These are phyloP conservation scores for Colletotrichum abscissum DNA, from an alignment of 2,329 filamentous ascomycete genomes.

Conservation along the genomic window DNA sequence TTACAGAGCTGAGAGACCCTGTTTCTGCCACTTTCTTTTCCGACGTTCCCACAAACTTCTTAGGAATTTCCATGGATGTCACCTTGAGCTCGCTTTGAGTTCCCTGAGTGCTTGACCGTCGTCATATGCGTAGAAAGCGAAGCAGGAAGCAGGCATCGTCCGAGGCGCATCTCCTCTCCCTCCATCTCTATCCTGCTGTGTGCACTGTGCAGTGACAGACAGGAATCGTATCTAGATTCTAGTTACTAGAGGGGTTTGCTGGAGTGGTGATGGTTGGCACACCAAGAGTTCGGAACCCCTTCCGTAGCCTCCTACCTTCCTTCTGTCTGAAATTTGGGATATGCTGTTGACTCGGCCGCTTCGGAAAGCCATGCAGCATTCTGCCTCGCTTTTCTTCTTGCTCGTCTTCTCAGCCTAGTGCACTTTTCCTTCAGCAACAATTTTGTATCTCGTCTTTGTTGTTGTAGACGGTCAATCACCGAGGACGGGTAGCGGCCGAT, in stretches of 20 bases:
- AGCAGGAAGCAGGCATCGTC: background rate
- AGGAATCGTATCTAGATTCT: background rate
- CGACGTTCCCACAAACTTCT: conserved; percentile 1
- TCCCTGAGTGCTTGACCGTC: background rate
- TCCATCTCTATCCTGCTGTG: background rate
- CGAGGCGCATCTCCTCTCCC: background rate
- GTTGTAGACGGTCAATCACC: conserved; percentile 28
- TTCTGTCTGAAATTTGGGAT: background rate
- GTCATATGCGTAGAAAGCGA: background rate
- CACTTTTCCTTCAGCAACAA: background rate
- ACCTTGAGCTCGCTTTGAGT: background rate
- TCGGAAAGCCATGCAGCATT: background rate
- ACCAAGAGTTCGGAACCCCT: background rate
- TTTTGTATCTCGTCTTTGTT: conserved; percentile 8
- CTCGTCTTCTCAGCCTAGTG: background rate
- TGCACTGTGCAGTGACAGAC: background rate
- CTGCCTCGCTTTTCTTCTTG: background rate
- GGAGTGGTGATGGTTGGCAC: background rate
- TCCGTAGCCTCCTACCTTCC: background rate
- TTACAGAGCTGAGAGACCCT: background rate
- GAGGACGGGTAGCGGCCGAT: conserved; percentile 16
- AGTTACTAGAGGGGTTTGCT: background rate
- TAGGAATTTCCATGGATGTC: background rate
- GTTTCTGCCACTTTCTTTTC: conserved; percentile 25
- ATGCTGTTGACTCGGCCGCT: background rate